Base-by-base conservation (phyloP, 352 stramenopile genomes). In the Pseudoperonospora humuli region DNA sequence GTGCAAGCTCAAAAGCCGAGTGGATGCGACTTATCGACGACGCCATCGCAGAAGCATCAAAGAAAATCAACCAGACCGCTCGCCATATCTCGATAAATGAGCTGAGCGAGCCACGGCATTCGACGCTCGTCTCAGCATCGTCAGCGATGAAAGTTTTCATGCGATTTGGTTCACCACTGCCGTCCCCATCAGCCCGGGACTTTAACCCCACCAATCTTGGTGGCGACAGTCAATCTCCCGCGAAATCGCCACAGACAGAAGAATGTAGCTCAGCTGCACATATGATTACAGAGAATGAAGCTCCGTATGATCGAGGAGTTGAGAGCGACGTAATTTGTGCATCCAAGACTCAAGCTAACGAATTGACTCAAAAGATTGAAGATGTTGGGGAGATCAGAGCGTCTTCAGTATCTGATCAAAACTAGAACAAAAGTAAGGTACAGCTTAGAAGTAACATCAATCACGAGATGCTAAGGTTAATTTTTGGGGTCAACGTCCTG, bases 141-240 rank as follows among this genome's bases (percentile, higher is more conserved):
- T n/a, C n/a, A n/a, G n/a, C 67, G 2, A 65, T 83, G 57, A 75
- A 73, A 39, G 70, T 54, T 4, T 57, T 83, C 24, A 77, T 88
- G 46, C 58, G 73, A 3, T 74, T 74, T 11, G 54, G 55, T 1
- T 73, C 73, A n/a, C 57, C 67, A 1, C 14, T 83, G 47, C 45
- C 69, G 5, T 75, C 71, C 0, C 63, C 64, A 3, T 27, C 23
- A 27, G 23, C 23, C 7, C 23, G 23, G 10, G 23, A 5, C 10
- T 8, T 27, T 4, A 8, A 27, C 23, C n/a, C n/a, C n/a, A n/a
- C n/a, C n/a, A n/a, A n/a, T n/a, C n/a, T n/a, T n/a, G n/a, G n/a
- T n/a, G n/a, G n/a, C n/a, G n/a, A n/a, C n/a, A n/a, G n/a, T n/a
- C n/a, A n/a, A n/a, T n/a, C n/a, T n/a, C n/a, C n/a, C n/a, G n/a